These are phyloP conservation scores for Millerozyma miso DNA, from an alignment of 805 yeast species.

Conservation along the genomic window DNA sequence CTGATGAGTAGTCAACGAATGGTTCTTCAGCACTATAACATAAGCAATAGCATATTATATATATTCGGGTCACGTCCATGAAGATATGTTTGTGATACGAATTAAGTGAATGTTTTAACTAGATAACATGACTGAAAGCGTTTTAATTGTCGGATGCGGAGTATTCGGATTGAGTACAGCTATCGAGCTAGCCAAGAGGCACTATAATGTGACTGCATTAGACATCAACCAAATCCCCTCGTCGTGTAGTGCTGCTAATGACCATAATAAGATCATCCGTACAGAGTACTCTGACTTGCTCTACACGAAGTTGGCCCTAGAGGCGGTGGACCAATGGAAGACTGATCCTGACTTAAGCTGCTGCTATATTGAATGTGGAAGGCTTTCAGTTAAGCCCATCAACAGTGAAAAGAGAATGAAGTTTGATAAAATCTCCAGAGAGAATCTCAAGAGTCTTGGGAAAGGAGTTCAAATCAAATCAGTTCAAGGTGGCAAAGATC, in stretches of 20 bases:
- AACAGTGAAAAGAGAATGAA: constrained; percentile 27
- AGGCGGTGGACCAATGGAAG: constrained; percentile 41
- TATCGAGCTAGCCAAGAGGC: constrained; percentile 10
- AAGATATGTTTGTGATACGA: background rate
- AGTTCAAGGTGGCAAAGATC: constrained; percentile 23
- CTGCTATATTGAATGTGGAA: constrained; percentile 3
- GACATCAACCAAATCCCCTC: constrained; percentile 38
- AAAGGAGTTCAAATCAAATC: constrained; percentile 22
- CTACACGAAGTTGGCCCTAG: constrained; percentile 41
- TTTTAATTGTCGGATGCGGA: constrained; percentile 14
- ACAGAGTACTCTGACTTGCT: constrained; percentile 41
- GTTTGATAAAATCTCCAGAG: constrained; percentile 35
- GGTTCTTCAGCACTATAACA: too few relatives aligned
- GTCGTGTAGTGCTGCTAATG: constrained; percentile 44
- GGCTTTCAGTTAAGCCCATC: constrained; percentile 8
- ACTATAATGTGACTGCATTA: constrained; percentile 11
- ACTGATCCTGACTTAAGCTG: constrained; percentile 28
- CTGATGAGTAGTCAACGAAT: too few relatives aligned
- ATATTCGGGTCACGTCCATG: too few relatives aligned
- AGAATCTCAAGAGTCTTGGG: constrained; percentile 23
- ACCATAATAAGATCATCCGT: constrained; percentile 46
- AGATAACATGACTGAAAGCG: background rate
- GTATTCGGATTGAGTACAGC: constrained; percentile 13
- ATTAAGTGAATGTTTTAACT: background rate
- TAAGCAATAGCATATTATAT: too few relatives aligned